Percentiles rank a stretch among this genome's conserved stretches.
phyloP scores from a whole-genome alignment of 2,329 filamentous ascomycete genomes.

The Fusarium sp. region DNA sequence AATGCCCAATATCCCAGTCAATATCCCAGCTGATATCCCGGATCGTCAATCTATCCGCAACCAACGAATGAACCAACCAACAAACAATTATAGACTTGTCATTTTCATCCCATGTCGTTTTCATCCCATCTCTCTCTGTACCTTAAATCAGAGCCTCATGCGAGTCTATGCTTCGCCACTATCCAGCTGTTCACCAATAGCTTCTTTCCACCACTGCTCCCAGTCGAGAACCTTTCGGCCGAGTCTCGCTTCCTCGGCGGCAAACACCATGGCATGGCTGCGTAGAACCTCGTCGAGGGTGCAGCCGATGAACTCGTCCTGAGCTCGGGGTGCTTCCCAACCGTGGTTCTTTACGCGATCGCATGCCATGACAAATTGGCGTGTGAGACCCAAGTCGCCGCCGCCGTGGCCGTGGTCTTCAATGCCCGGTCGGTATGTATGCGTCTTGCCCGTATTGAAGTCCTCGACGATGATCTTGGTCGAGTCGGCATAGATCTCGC shows the following conservation, averaged over 20 bases:
- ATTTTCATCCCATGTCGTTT: background rate
- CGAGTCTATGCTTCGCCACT: background rate
- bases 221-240: slow-evolving; percentile 78
- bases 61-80: background rate
- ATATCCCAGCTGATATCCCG: background rate
- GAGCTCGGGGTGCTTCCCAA: slow-evolving; percentile 75
- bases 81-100: background rate
- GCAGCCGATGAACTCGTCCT: slow-evolving; percentile 81
- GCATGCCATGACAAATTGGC: slow-evolving; percentile 85
- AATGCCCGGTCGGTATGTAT: slow-evolving; percentile 44
- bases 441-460: slow-evolving; percentile 50
- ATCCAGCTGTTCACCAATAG: slow-evolving; percentile 40
- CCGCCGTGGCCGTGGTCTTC: slow-evolving; percentile 54
- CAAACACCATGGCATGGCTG: slow-evolving; percentile 93
- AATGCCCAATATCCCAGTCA: slow-evolving; percentile 10
- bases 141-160: background rate
- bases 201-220: slow-evolving; percentile 75
- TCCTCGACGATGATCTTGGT: slow-evolving; percentile 79
- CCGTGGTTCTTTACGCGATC: slow-evolving; percentile 79
- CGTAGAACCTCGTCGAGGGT: slow-evolving; percentile 87
- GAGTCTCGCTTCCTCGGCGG: slow-evolving; percentile 85
- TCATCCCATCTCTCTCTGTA: background rate
- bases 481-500: slow-evolving; percentile 89
- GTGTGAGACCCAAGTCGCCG: slow-evolving; percentile 68
- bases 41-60: background rate